phyloP scores from a whole-genome alignment of 352 stramenopile species.

The Hyaloperonospora arabidopsidis region DNA sequence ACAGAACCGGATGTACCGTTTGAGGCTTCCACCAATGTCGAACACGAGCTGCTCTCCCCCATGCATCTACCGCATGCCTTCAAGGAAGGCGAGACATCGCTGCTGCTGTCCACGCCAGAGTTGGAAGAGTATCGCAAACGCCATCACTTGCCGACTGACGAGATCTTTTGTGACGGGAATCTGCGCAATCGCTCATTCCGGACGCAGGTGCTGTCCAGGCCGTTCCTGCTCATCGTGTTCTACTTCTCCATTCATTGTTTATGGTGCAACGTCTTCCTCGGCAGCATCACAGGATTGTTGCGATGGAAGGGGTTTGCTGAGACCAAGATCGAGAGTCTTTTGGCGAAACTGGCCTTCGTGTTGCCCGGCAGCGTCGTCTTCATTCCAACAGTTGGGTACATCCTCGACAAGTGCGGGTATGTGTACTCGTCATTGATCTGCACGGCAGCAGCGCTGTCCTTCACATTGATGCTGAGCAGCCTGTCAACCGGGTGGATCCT shows the following conservation, averaged over 20 bases:
- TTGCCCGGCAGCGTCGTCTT: constrained; percentile 63
- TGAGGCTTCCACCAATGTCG: constrained; percentile 17
- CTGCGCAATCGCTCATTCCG: constrained; percentile 53
- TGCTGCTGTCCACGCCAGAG: constrained; percentile 46
- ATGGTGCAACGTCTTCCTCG: constrained; percentile 82
- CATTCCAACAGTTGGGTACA: constrained; percentile 61
- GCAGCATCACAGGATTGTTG: constrained; percentile 51
- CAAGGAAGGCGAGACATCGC: constrained; percentile 42
- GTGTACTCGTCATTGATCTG: constrained; percentile 41
- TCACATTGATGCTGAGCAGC: constrained; percentile 34
- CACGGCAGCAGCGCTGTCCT: constrained; percentile 37
- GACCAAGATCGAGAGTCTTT: constrained; percentile 32
- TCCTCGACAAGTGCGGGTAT: constrained; percentile 70
- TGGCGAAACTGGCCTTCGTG: constrained; percentile 50
- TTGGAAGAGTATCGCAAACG: constrained; percentile 31
- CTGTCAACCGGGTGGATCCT: constrained; percentile 40
- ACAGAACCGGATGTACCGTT: constrained; percentile 55
- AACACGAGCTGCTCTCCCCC: constrained; percentile 46
- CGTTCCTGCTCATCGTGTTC: constrained; percentile 63
- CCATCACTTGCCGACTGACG: constrained; percentile 20
- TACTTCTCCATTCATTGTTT: constrained; percentile 72
- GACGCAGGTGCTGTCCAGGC: constrained; percentile 48
- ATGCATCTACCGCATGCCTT: constrained; percentile 53
- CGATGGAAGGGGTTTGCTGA: constrained; percentile 41
- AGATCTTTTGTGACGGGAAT: constrained; percentile 33